Evolutionary conservation across 1,284 basidiomycete genomes (phyloP).

Genomic region (Neolentinus lepideus): DNA sequence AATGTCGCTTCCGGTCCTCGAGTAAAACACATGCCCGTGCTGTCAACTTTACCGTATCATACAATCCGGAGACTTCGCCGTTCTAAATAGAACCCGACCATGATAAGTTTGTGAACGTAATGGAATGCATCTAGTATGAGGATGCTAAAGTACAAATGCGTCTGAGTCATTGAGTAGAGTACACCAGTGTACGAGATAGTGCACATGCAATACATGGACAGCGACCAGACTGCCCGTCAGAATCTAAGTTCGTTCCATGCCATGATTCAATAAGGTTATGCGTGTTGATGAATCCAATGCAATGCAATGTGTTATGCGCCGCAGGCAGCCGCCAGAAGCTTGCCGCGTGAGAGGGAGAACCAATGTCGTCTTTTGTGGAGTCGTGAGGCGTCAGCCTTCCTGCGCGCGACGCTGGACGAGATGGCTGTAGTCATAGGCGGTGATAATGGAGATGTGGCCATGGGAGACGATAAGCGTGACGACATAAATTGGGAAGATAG

Average conservation of each 20-base stretch:
- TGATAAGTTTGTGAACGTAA: neutral
- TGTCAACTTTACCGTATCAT: neutral
- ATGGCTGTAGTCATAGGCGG: neutral
- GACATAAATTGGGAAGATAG: neutral
- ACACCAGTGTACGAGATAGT: neutral
- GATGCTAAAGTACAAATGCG: neutral
- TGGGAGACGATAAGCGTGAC: neutral
- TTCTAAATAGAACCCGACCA: neutral
- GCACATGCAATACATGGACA: neutral
- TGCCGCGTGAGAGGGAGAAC: slow-evolving; percentile 1
- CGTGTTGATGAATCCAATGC: neutral
- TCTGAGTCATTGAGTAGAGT: neutral
- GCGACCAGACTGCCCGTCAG: neutral
- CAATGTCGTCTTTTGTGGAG: neutral
- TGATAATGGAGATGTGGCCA: neutral
- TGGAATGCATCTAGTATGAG: neutral
- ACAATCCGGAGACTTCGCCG: neutral
- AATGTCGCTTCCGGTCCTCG: neutral
- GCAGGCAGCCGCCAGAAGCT: neutral
- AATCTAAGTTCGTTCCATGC: neutral
- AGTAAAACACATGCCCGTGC: neutral
- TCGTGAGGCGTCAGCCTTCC: neutral
- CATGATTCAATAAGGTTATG: neutral
- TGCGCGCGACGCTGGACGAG: neutral
- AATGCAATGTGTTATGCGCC: neutral